A percentile compares a stretch with the other conserved stretches of the same genome.
Conservation (phyloP, 345 rosid species). For the Eucalyptus sp. region DNA sequence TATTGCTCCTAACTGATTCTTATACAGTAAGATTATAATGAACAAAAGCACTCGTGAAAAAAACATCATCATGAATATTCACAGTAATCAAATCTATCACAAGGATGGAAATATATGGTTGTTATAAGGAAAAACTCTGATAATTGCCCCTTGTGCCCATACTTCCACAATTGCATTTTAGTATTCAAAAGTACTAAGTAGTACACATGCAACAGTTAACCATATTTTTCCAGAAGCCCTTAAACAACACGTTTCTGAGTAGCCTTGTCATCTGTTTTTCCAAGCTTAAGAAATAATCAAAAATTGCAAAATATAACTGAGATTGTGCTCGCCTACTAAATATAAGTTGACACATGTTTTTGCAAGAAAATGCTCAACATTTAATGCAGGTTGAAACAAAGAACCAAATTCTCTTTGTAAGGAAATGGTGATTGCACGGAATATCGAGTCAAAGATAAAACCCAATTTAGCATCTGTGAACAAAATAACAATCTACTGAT, state of each 20-base stretch:
- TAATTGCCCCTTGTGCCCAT: background rate
- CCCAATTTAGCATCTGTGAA: background rate
- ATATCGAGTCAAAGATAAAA: background rate
- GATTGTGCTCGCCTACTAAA: background rate
- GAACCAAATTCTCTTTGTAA: background rate
- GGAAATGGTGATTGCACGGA: background rate
- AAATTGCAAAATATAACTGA: background rate
- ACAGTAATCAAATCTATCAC: background rate
- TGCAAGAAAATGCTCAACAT: background rate
- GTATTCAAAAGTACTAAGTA: background rate
- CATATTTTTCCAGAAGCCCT: background rate
- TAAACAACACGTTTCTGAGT: background rate
- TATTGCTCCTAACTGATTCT: background rate
- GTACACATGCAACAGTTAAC: background rate
- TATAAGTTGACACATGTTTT: background rate
- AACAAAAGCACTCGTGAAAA: background rate
- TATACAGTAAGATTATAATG: background rate
- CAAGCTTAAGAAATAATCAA: background rate
- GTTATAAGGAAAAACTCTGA: background rate
- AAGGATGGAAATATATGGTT: background rate
- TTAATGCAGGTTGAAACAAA: background rate
- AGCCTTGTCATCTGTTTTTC: background rate
- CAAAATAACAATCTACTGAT: background rate
- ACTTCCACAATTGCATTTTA: background rate
- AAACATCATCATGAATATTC: background rate